These are phyloP conservation scores for Cercospora beticola DNA, from an alignment of 2,329 filamentous ascomycete species.

Conservation along the genomic window DNA sequence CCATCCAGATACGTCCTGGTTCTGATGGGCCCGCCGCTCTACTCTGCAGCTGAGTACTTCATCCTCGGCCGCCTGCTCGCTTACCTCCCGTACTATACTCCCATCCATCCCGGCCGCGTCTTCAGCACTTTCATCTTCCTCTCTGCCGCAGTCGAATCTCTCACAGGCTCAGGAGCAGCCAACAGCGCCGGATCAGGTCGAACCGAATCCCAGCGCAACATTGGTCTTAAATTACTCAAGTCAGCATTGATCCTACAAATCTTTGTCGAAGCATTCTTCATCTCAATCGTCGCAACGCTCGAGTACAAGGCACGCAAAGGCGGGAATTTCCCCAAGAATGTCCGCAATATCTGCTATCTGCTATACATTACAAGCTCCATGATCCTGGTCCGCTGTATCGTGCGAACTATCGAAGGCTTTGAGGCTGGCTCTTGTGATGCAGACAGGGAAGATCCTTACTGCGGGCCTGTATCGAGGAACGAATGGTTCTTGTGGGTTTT, in stretches of 20 bases:
- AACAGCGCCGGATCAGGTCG: constrained; percentile 46
- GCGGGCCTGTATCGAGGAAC: constrained; percentile 42
- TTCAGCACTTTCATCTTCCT: constrained; percentile 59
- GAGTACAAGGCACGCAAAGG: constrained; percentile 44
- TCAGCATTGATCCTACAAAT: constrained; percentile 53
- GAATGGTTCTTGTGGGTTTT: constrained; percentile 58
- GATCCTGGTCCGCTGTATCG: constrained; percentile 52
- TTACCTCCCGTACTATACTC: constrained; percentile 61
- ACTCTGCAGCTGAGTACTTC: constrained; percentile 61
- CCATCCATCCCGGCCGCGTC: constrained; percentile 58
- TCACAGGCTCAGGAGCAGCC: constrained; percentile 54
- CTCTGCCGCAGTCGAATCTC: constrained; percentile 52
- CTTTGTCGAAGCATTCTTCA: constrained; percentile 52
- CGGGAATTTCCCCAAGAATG: constrained; percentile 43
- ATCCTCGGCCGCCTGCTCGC: constrained; percentile 60
- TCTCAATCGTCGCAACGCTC: constrained; percentile 48
- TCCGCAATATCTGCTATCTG: constrained; percentile 46
- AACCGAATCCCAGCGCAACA: constrained; percentile 39
- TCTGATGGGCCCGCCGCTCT: constrained; percentile 55
- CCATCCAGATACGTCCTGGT: constrained; percentile 36
- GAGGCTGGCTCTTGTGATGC: constrained; percentile 25
- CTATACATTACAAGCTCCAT: constrained; percentile 52
- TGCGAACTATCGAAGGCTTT: constrained; percentile 54
- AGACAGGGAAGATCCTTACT: constrained; percentile 28
- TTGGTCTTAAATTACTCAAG: constrained; percentile 50